Base-by-base conservation (phyloP, 2,329 filamentous ascomycete genomes). In the Metarhizium rileyi region DNA sequence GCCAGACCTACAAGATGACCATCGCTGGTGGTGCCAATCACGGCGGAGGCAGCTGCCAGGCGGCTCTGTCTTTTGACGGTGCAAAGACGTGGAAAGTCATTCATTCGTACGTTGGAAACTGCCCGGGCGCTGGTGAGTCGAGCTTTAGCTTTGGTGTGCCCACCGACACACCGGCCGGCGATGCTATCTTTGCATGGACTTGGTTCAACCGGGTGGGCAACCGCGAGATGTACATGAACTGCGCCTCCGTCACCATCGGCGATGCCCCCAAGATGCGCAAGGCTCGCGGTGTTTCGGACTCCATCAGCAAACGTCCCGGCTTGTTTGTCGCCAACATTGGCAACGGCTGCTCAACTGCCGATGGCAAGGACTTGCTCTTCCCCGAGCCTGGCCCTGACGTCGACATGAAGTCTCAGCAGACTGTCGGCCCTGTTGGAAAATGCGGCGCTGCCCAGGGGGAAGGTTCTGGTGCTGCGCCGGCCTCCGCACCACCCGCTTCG, bases 141-240 rank as follows among this genome's bases (percentile, higher is more conserved):
- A 74, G 67, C 51, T 87, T 84, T 66, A 67, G 75, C 57, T 90
- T 90, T 65, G 77, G 72, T 30, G 68, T 90, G 30, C 86, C 86
- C 10, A 65, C 68, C 3, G 80, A 84, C 56, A 78, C 80, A 1
- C 79, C 80, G 16, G 61, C 66, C 53, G 71, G 66, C 66, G 77
- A 83, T 30, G 84, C 80, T 50, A 64, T 90, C 43, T 77, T 90
- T 47, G 80, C 81, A 33, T 91, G 87, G 87, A 82, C 80, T 23
- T 87, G 84, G 84, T 84, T 86, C 70, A 89, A 89, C 72, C 71
- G 81, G 56, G 66, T 85, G 36, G 86, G 87, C 26, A 90, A 90
- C 68, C 77, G 86, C 45, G 87, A 91, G 65, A 87, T 86, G 78
- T 93, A 93, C 76, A 88, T 89, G 84, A 87, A 89, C 69, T 93